These are phyloP conservation scores for Paramyrothecium roridum DNA, from an alignment of 2,329 filamentous ascomycete species.

Conservation along the genomic window DNA sequence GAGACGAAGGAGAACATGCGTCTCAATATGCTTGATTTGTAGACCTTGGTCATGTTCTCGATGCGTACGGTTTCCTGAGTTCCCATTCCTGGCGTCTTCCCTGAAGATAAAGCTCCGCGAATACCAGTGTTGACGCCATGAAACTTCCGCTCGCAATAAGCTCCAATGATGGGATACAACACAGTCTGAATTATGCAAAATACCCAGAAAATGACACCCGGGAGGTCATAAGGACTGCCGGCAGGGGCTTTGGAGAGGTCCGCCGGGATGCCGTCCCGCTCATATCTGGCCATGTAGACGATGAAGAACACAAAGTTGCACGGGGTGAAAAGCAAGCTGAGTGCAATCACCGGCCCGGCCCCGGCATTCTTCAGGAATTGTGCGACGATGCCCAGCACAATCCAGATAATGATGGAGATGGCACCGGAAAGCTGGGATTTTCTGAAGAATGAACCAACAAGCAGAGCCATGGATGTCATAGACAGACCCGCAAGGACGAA, in stretches of 20 bases:
- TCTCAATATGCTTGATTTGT: slow-evolving; percentile 60
- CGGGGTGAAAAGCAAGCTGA: slow-evolving; percentile 75
- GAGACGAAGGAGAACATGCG: slow-evolving; percentile 42
- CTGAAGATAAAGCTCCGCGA: slow-evolving; percentile 11
- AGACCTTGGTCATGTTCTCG: slow-evolving; percentile 70
- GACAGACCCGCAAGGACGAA: slow-evolving; percentile 71
- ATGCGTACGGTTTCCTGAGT: slow-evolving; percentile 60
- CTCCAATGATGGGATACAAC: slow-evolving; percentile 68
- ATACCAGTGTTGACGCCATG: slow-evolving; percentile 48
- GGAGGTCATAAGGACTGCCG: slow-evolving; percentile 57
- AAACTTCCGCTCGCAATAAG: slow-evolving; percentile 61
- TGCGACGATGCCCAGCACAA: slow-evolving; percentile 72
- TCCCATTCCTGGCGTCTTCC: slow-evolving; percentile 3
- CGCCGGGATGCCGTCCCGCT: slow-evolving; percentile 55
- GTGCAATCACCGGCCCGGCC: slow-evolving; percentile 60
- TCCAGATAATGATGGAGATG: slow-evolving; percentile 63
- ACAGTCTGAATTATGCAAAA: slow-evolving; percentile 69
- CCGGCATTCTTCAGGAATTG: slow-evolving; percentile 64
- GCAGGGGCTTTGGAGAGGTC: slow-evolving; percentile 61
- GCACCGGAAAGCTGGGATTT: slow-evolving; percentile 81
- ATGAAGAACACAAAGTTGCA: slow-evolving; percentile 81
- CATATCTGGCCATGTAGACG: slow-evolving; percentile 69
- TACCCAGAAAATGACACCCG: slow-evolving; percentile 70
- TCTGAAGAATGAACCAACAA: slow-evolving; percentile 74
- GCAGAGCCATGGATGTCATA: slow-evolving; percentile 70